Conservation (phyloP, 371 early-diverging fungal genomes). For the Neoconidiobolus thromboides region DNA sequence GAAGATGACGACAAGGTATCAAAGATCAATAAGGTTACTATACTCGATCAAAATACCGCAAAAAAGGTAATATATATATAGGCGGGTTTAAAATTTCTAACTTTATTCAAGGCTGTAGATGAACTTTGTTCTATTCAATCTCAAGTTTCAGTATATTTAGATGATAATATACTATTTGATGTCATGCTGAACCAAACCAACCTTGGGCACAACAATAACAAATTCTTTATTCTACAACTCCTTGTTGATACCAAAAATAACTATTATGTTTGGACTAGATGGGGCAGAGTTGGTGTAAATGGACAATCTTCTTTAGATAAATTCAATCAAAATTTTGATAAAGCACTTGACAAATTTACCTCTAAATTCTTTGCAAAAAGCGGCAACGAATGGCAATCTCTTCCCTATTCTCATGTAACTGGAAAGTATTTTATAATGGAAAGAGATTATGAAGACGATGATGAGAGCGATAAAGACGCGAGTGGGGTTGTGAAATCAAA, state of each 20-base stretch:
- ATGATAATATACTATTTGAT: slow-evolving; percentile 16
- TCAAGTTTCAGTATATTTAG: neutral
- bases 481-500: too few relatives aligned
- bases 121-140: too few relatives aligned
- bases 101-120: too few relatives aligned
- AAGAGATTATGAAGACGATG: neutral
- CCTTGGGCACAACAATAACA: slow-evolving; percentile 13
- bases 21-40: too few relatives aligned
- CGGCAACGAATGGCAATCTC: slow-evolving; percentile 26
- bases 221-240: slow-evolving; percentile 37
- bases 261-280: slow-evolving; percentile 35
- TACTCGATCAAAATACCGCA: too few relatives aligned
- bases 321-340: slow-evolving; percentile 22
- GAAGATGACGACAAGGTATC: too few relatives aligned
- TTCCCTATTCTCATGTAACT: slow-evolving; percentile 10
- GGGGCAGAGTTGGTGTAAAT: slow-evolving; percentile 25
- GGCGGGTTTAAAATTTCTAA: too few relatives aligned
- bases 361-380: slow-evolving; percentile 34
- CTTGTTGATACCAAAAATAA: slow-evolving; percentile 15
- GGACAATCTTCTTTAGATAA: slow-evolving; percentile 28
- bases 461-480: neutral
- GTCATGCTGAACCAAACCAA: slow-evolving; percentile 29
- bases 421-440: slow-evolving; percentile 13
- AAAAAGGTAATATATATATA: too few relatives aligned
- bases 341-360: slow-evolving; percentile 26